phyloP scores from a whole-genome alignment of 179 eudicot genomes.

The Patellifolia procumbens region DNA sequence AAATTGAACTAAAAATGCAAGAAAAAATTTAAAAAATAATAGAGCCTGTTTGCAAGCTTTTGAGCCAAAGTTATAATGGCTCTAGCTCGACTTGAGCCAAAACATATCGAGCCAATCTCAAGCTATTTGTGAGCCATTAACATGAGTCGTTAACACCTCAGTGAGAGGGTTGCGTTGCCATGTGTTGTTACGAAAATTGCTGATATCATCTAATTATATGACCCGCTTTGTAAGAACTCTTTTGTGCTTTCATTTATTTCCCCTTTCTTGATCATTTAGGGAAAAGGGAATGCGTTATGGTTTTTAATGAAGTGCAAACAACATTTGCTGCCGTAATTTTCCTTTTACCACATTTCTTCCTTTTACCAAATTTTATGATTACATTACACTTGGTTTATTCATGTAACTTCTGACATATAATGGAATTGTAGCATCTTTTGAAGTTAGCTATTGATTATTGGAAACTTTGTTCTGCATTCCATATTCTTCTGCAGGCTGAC shows the following conservation, averaged over 20 bases:
- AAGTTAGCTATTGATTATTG: background rate
- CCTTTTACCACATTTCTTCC: no score
- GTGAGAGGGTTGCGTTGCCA: no score
- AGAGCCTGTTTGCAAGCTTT: no score
- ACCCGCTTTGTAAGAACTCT: background rate
- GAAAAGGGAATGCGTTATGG: background rate
- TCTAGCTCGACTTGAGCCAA: no score
- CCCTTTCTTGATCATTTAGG: background rate
- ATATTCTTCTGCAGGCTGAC: background rate
- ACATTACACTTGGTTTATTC: background rate
- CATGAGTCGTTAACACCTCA: no score
- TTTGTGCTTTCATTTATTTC: background rate
- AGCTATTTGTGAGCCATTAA: no score
- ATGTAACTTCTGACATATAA: background rate
- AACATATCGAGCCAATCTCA: no score
- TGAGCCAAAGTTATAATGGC: no score
- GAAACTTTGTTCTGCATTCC: background rate
- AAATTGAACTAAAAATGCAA: no score
- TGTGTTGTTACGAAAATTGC: background rate
- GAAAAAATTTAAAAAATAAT: no score
- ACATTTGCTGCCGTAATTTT: background rate
- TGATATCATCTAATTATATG: background rate
- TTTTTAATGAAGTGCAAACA: background rate
- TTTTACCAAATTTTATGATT: background rate
- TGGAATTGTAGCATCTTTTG: background rate